Evolutionary conservation across 352 stramenopile species (phyloP).

Genomic region (Phytopythium aichiense): DNA sequence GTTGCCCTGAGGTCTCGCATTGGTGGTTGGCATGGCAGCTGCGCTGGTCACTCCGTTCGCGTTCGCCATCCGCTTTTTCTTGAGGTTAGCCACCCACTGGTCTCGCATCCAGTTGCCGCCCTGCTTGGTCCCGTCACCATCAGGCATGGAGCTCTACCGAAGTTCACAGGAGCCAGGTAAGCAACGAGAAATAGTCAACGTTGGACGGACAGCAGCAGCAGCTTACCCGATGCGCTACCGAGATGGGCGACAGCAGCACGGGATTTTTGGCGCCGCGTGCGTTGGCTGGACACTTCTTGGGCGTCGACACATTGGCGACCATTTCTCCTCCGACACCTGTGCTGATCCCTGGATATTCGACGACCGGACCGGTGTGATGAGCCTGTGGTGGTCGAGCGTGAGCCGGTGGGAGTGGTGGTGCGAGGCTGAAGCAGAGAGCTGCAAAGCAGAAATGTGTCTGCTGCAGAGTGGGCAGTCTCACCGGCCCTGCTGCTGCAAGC

Average conservation of each 20-base stretch:
- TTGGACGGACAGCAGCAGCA: background rate
- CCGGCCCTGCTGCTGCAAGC: background rate
- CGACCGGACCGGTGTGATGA: background rate
- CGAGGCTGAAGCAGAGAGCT: slow-evolving; percentile 3
- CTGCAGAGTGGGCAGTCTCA: slow-evolving; percentile 1
- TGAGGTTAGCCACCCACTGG: slow-evolving; percentile 83
- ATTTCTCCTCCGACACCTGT: slow-evolving; percentile 14
- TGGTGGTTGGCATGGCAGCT: background rate
- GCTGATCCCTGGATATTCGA: background rate
- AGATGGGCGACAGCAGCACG: slow-evolving; percentile 49
- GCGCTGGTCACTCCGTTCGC: slow-evolving; percentile 12
- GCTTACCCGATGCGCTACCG: slow-evolving; percentile 43
- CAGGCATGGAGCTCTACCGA: slow-evolving; percentile 32
- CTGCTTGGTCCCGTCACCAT: slow-evolving; percentile 21
- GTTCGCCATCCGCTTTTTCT: slow-evolving; percentile 60
- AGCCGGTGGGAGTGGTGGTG: background rate
- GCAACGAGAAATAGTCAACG: slow-evolving; percentile 3
- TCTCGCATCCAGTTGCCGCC: slow-evolving; percentile 67
- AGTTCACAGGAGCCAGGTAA: slow-evolving; percentile 12
- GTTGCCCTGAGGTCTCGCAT: background rate
- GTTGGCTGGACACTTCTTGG: slow-evolving; percentile 25
- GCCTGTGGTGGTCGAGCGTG: background rate
- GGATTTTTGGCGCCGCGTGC: slow-evolving; percentile 12
- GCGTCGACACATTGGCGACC: slow-evolving; percentile 17
- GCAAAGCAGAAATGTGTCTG: slow-evolving; percentile 7